Base-by-base conservation (phyloP, 768 basidiomycete species). In the Leccinum ochraceum region DNA sequence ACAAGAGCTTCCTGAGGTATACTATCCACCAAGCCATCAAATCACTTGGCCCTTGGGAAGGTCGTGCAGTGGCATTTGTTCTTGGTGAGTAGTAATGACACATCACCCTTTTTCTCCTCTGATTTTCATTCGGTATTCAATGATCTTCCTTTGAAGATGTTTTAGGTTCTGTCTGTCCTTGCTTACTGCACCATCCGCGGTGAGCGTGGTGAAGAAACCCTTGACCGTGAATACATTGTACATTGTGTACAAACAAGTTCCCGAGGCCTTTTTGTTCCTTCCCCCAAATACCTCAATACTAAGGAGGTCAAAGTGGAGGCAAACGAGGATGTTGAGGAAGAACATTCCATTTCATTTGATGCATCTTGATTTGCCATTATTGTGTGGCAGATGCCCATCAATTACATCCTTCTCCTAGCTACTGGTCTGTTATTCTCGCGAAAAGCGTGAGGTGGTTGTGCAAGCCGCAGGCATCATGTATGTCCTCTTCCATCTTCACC, bases 41-140 rank as follows among this genome's bases (percentile, higher is more conserved):
- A 78, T 73, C 82, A 9, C 83, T 94, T 16, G 89, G 90, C 13
- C 84, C 85, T n/a, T 93, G 92, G 90, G 92, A 94, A 74, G 90
- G 90, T 54, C 80, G 90, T 53, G 85, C 86, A 10, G 86, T 94
- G 16, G 86, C 92, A 4, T 94, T 94, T 61, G 91, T 94, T 59
- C 81, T 94, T 17, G 92, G 91, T 85, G 54, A 66, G 84, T 79
- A 66, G 84, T 79, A 32, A 28, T 48, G 4, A 3, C 1, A 6
- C 13, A 17, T 58, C 0, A 36, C 16, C 16, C 6, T 2, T 51
- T 54, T n/a, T 46, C 13, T 22, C 42, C 10, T 6, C n/a, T n/a
- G n/a, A n/a, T n/a, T n/a, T n/a, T n/a, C n/a, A n/a, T n/a, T n/a
- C n/a, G n/a, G n/a, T n/a, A n/a, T n/a, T n/a, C n/a, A n/a, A n/a